Percentiles rank a stretch among this genome's conserved stretches.
These are phyloP conservation scores for Hypholoma sublateritium DNA, from an alignment of 768 basidiomycete genomes.

Conservation along the genomic window DNA sequence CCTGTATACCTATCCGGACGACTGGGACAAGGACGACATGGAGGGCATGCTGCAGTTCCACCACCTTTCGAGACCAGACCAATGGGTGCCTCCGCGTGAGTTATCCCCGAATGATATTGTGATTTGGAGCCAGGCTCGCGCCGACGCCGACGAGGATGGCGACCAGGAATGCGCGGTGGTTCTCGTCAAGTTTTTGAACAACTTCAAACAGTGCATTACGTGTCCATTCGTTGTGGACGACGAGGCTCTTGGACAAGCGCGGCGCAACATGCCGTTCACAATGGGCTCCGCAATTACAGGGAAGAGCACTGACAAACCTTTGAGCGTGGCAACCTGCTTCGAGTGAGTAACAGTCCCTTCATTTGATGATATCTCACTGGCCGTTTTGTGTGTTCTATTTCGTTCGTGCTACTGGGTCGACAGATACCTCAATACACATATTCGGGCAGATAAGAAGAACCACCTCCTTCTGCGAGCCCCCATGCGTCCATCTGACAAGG, in stretches of 20 bases:
- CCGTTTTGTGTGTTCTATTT: not conserved
- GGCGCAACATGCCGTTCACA: constrained; percentile 11
- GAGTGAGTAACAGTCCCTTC: constrained; percentile 8
- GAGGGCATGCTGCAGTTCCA: constrained; percentile 22
- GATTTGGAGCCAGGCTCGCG: constrained; percentile 12
- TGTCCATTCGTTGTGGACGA: constrained; percentile 12
- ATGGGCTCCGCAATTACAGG: constrained; percentile 16
- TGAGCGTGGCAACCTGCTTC: constrained; percentile 14
- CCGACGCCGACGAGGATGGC: constrained; percentile 14
- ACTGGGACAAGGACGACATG: constrained; percentile 12
- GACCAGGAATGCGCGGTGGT: constrained; percentile 12
- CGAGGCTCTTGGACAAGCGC: constrained; percentile 14
- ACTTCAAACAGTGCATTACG: constrained; percentile 16
- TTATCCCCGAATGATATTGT: constrained; percentile 3
- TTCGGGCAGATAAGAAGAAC: constrained; percentile 16
- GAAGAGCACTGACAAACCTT: constrained; percentile 9
- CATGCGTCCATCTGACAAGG: constrained; percentile 17
- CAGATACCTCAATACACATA: constrained; percentile 20
- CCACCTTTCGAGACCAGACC: constrained; percentile 9
- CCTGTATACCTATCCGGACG: constrained; percentile 16
- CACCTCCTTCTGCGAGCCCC: constrained; percentile 11
- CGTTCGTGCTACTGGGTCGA: not conserved
- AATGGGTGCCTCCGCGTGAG: constrained; percentile 3
- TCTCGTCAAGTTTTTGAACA: constrained; percentile 16
- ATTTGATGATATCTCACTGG: not conserved